Evolutionary conservation across 2,329 filamentous ascomycete genomes (phyloP).

Genomic region (Fusarium nodosum): DNA sequence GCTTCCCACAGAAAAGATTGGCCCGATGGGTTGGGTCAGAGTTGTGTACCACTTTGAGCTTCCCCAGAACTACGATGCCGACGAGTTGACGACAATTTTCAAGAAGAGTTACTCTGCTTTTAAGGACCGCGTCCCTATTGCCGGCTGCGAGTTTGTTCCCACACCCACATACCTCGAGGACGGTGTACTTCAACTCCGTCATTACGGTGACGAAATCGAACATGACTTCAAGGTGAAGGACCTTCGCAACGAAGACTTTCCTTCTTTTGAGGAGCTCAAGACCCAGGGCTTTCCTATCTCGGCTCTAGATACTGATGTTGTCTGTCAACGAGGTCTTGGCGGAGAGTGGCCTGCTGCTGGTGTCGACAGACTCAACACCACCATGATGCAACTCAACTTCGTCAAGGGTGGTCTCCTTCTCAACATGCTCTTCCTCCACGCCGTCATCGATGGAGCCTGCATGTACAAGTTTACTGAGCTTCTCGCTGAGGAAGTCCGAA

Average conservation of each 20-base stretch:
- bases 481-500: slow-evolving; percentile 14
- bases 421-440: slow-evolving; percentile 20
- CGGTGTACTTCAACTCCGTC: slow-evolving; percentile 14
- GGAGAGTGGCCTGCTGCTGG: slow-evolving; percentile 27
- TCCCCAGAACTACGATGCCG: neutral
- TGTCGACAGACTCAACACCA: slow-evolving; percentile 12
- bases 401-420: slow-evolving; percentile 11
- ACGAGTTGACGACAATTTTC: neutral
- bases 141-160: slow-evolving; percentile 18
- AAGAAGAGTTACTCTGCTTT: slow-evolving; percentile 7
- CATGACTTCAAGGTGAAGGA: slow-evolving; percentile 27
- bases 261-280: slow-evolving; percentile 19
- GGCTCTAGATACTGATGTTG: slow-evolving; percentile 11
- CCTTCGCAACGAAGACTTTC: slow-evolving; percentile 13
- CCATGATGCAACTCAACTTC: slow-evolving; percentile 21
- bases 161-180: slow-evolving; percentile 1
- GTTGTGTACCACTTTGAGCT: slow-evolving; percentile 21
- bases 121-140: slow-evolving; percentile 16
- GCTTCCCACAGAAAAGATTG: slow-evolving; percentile 24
- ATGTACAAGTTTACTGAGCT: slow-evolving; percentile 28
- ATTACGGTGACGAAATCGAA: slow-evolving; percentile 26
- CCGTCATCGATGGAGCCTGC: neutral
- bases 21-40: slow-evolving; percentile 24
- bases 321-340: slow-evolving; percentile 19
- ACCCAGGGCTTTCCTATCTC: slow-evolving; percentile 4